Base-by-base conservation (phyloP, 192 early-diverging fungal genomes). In the Haplosporangium gracile region DNA sequence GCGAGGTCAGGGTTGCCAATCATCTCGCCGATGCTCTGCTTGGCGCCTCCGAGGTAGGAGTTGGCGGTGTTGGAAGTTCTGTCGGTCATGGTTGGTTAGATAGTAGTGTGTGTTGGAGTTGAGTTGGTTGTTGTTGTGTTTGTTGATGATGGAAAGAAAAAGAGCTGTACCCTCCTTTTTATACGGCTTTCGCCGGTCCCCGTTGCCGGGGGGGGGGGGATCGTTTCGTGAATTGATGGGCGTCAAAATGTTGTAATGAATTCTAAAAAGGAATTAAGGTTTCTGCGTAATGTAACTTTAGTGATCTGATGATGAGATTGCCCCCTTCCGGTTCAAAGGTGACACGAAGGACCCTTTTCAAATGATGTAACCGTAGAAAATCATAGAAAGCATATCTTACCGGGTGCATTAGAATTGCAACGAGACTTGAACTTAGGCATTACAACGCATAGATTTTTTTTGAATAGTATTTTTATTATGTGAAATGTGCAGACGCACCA, bases 31-130 rank as follows among this genome's bases (percentile, higher is more conserved):
- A 83, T 26, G 76, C 71, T 43, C 29, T 83, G 76, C 82, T 83
- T 83, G 71, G 82, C 76, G 42, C 71, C 43, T 42, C 82, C 82
- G 55, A 83, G 53, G 49, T 74, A 74, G 60, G 75, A 51, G 82
- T 78, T 83, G 49, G 76, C 63, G 82, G 70, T 74, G 82, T 83
- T 83, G 11, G 55, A 34, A 42, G 78, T 10, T 24, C 70, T 51
- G 42, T 77, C 82, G 42, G 76, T 68, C 42, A 83, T 69, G 70
- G 22, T 75, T 22, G 32, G 5, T 49, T 15, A 0, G 42, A 24
- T 20, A 39, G 72, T 40, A n/a, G 24, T 42, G 70, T 47, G 26
- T 72, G 68, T 13, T 70, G 68, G 49, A 22, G 69, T 22, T 29
- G 60, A n/a, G n/a, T 63, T 63, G 57, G 57, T 63, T 63, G 26